phyloP scores from a whole-genome alignment of 2,329 filamentous ascomycete species.

The Domatiomyces catenatus region DNA sequence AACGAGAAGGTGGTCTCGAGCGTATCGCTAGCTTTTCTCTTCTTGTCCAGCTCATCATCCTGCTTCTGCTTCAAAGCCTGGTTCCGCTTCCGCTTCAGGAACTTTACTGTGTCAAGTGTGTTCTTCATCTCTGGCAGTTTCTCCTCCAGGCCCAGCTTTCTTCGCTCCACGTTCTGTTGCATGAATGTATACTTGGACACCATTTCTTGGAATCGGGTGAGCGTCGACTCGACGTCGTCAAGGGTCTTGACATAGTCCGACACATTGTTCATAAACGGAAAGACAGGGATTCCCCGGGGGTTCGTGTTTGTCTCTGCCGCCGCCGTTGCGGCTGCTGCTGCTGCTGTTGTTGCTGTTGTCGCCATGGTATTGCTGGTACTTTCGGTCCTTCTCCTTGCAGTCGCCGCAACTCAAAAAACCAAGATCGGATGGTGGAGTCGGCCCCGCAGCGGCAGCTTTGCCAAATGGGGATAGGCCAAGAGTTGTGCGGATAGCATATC shows the following conservation, averaged over 20 bases:
- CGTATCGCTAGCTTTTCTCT: background rate
- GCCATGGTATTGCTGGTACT: background rate
- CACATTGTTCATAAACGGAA: slow-evolving; percentile 34
- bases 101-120: slow-evolving; percentile 79
- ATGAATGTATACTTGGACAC: slow-evolving; percentile 97
- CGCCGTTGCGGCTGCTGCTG: background rate
- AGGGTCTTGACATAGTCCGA: slow-evolving; percentile 31
- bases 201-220: slow-evolving; percentile 33
- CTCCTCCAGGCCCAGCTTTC: slow-evolving; percentile 66
- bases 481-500: background rate
- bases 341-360: background rate
- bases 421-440: background rate
- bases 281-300: slow-evolving; percentile 31
- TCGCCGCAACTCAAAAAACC: background rate
- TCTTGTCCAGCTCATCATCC: slow-evolving; percentile 18
- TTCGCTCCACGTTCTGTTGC: slow-evolving; percentile 81
- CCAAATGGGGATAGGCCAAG: background rate
- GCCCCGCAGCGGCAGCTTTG: background rate
- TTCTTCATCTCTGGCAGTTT: slow-evolving; percentile 97
- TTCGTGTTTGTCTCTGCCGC: slow-evolving; percentile 21
- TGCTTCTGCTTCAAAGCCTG: background rate
- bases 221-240: slow-evolving; percentile 31
- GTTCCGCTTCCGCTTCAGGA: slow-evolving; percentile 56
- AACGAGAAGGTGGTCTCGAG: slow-evolving; percentile 88
- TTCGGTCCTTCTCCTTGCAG: background rate